phyloP scores from a whole-genome alignment of 23 red algal species.

The Gracilaria vermiculophylla region DNA sequence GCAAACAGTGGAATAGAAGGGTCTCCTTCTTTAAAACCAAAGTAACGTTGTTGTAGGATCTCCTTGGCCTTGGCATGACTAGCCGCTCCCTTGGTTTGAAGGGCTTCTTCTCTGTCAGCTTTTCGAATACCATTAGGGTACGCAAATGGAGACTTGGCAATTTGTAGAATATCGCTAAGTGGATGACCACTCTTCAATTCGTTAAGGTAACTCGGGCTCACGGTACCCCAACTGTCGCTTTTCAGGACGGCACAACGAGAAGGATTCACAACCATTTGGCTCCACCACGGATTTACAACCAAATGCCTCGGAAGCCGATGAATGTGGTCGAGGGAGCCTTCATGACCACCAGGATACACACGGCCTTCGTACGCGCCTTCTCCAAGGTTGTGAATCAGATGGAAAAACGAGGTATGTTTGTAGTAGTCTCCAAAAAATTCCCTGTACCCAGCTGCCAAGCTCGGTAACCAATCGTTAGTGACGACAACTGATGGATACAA shows the following conservation, averaged over 20 bases:
- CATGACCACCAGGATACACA: slow-evolving; percentile 74
- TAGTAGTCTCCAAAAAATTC: slow-evolving; percentile 96
- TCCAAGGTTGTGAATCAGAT: slow-evolving; percentile 97
- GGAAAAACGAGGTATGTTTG: slow-evolving; percentile 96
- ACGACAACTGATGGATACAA: slow-evolving; percentile 82
- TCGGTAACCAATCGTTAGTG: slow-evolving; percentile 96
- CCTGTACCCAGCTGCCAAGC: slow-evolving; percentile 86
- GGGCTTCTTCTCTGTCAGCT: slow-evolving; percentile 80
- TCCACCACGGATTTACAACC: slow-evolving; percentile 89
- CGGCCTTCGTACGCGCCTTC: slow-evolving; percentile 93
- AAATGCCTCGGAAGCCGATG: slow-evolving; percentile 86
- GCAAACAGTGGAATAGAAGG: slow-evolving; percentile 89
- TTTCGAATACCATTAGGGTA: slow-evolving; percentile 96
- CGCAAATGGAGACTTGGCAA: slow-evolving; percentile 86
- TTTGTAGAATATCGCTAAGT: slow-evolving; percentile 73
- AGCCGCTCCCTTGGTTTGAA: slow-evolving; percentile 63
- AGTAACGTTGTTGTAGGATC: slow-evolving; percentile 88
- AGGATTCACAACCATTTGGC: slow-evolving; percentile 82
- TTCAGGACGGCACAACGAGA: slow-evolving; percentile 85
- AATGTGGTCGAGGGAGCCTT: slow-evolving; percentile 81
- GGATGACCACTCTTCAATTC: slow-evolving; percentile 86
- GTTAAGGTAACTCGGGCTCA: slow-evolving; percentile 88
- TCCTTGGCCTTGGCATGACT: slow-evolving; percentile 85
- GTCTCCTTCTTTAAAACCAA: slow-evolving; percentile 81
- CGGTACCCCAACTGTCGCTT: slow-evolving; percentile 95